Evolutionary conservation across 306 rosid genomes (phyloP).

Genomic region (Gastrolobium villosum): DNA sequence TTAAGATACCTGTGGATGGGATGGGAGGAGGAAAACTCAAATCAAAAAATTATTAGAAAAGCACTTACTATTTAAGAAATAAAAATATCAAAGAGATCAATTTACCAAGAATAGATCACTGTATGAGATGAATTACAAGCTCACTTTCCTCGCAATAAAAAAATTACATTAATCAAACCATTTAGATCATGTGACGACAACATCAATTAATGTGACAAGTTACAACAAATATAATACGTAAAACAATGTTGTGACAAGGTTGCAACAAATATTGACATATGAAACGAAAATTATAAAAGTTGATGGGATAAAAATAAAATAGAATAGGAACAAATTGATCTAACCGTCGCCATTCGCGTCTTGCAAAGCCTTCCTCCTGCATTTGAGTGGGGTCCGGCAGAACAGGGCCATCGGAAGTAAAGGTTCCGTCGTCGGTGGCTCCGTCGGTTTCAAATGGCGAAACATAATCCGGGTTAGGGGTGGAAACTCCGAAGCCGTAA

Average conservation of each 20-base stretch:
- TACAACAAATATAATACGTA: too few relatives aligned
- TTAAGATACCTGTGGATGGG: too few relatives aligned
- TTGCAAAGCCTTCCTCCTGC: slow-evolving; percentile 81
- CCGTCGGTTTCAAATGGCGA: slow-evolving; percentile 61
- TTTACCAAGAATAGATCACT: not conserved
- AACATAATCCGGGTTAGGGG: slow-evolving; percentile 56
- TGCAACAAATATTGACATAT: too few relatives aligned
- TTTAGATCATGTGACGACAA: not conserved
- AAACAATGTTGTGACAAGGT: too few relatives aligned
- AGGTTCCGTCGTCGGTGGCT: slow-evolving; percentile 45
- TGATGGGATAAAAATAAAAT: not conserved
- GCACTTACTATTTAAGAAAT: not conserved
- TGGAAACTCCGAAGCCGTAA: slow-evolving; percentile 61
- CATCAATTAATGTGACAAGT: not conserved
- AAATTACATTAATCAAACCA: too few relatives aligned
- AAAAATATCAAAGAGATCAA: not conserved
- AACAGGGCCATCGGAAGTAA: slow-evolving; percentile 65
- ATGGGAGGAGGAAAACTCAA: not conserved
- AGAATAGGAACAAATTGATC: slow-evolving; percentile 26
- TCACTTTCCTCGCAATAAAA: not conserved
- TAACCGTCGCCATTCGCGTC: slow-evolving; percentile 95
- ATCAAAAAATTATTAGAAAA: not conserved
- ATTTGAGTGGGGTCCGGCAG: slow-evolving; percentile 75
- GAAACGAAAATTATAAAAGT: not conserved
- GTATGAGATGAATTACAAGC: not conserved